phyloP scores from a whole-genome alignment of 805 yeast species.

The Zygosaccharomyces rouxii region DNA sequence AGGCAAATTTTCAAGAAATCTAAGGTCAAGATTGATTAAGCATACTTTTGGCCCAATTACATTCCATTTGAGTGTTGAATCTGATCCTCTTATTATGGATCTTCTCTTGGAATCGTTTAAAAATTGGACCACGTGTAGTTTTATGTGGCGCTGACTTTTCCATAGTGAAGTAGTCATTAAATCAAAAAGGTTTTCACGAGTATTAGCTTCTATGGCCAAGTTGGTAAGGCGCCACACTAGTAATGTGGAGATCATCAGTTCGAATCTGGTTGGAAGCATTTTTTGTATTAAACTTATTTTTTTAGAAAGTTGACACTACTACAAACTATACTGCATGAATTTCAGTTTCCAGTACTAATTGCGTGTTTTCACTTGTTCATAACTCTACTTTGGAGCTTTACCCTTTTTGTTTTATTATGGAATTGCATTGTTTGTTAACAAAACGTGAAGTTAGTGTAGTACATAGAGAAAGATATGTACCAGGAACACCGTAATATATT shows the following conservation, averaged over 20 bases:
- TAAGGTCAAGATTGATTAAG: neutral
- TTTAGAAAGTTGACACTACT: too few species aligned
- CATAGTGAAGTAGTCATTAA: too few species aligned
- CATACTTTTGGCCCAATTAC: neutral
- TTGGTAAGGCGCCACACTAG: slow-evolving; percentile 88
- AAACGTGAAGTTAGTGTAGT: neutral
- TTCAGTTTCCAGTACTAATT: neutral
- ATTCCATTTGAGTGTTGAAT: too few species aligned
- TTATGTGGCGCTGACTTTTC: neutral
- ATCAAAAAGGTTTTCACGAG: too few species aligned
- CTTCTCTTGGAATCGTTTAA: too few species aligned
- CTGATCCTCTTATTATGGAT: too few species aligned
- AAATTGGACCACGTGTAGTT: neutral
- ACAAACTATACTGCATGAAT: too few species aligned
- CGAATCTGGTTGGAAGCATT: slow-evolving; percentile 67
- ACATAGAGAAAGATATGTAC: too few species aligned
- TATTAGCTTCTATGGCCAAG: slow-evolving; percentile 53
- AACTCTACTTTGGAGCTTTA: neutral
- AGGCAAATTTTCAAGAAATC: neutral
- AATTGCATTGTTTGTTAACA: neutral
- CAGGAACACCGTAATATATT: too few species aligned
- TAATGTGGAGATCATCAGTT: slow-evolving; percentile 83
- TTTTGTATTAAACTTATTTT: neutral
- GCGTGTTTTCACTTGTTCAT: neutral
- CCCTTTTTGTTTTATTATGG: neutral